phyloP scores from a whole-genome alignment of 371 early-diverging fungal genomes.

The Smittium mucronatum region DNA sequence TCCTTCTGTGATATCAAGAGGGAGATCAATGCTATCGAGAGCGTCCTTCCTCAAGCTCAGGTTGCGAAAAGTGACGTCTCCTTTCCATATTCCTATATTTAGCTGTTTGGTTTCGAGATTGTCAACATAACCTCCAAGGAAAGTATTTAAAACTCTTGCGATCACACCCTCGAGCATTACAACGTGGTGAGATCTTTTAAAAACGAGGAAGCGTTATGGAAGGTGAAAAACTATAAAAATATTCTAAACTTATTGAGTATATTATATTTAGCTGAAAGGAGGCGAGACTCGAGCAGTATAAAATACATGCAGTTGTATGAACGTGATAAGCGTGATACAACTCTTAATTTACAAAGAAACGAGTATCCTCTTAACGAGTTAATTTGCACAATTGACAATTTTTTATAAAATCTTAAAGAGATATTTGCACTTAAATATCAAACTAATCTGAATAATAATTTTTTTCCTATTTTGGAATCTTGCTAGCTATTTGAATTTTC shows the following conservation, averaged over 20 bases:
- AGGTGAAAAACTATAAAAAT: too few species aligned
- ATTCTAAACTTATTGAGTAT: too few species aligned
- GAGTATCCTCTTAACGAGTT: neutral
- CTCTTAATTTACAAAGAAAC: neutral
- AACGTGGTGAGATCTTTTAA: neutral
- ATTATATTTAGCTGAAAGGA: too few species aligned
- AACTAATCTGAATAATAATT: too few species aligned
- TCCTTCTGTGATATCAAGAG: slow-evolving; percentile 86
- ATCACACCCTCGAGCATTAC: slow-evolving; percentile 82
- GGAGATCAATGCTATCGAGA: slow-evolving; percentile 83
- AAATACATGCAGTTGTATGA: too few species aligned
- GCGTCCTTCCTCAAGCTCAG: slow-evolving; percentile 79
- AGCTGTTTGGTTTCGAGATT: slow-evolving; percentile 92
- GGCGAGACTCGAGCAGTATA: too few species aligned
- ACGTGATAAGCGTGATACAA: too few species aligned
- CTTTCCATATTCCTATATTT: slow-evolving; percentile 92
- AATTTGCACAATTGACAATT: too few species aligned
- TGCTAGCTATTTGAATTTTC: too few species aligned
- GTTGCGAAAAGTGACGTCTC: slow-evolving; percentile 89
- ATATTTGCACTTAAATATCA: too few species aligned
- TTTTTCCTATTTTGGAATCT: too few species aligned
- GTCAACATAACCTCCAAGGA: slow-evolving; percentile 90
- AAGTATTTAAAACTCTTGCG: slow-evolving; percentile 74
- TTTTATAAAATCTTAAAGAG: too few species aligned
- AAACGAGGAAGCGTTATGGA: neutral